phyloP scores from a whole-genome alignment of 495 filamentous ascomycete genomes.

The Melanomma pulvis-pyrius region DNA sequence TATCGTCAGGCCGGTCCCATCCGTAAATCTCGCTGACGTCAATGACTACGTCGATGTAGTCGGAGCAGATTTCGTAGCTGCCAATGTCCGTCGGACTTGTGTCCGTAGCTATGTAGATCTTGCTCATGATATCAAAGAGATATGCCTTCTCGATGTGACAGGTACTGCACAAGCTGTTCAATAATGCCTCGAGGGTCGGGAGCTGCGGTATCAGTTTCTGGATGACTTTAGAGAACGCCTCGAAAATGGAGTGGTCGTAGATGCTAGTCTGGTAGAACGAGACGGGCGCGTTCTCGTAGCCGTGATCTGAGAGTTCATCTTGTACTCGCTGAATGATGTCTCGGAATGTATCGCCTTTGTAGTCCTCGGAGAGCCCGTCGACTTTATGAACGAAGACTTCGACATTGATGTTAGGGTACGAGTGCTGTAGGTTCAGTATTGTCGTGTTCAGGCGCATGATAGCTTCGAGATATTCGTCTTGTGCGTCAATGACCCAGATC shows the following conservation, averaged over 20 bases:
- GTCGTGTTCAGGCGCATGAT: constrained; percentile 83
- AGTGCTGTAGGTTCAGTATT: constrained; percentile 81
- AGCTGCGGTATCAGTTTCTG: constrained; percentile 95
- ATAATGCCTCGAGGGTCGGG: constrained; percentile 84
- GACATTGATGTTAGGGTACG: constrained; percentile 89
- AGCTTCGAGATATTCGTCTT: constrained; percentile 93
- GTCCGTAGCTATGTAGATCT: constrained; percentile 98
- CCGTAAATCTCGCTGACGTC: constrained; percentile 95
- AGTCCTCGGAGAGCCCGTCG: constrained; percentile 92
- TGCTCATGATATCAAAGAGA: constrained; percentile 92
- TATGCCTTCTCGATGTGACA: constrained; percentile 97
- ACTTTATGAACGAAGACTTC: constrained; percentile 99
- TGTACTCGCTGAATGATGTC: constrained; percentile 96
- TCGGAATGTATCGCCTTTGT: constrained; percentile 86
- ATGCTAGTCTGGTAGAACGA: constrained; percentile 94
- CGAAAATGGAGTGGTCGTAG: constrained; percentile 97
- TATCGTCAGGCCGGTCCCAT: constrained; percentile 59
- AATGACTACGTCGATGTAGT: constrained; percentile 97
- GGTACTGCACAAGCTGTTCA: constrained; percentile 84
- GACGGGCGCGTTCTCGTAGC: constrained; percentile 88
- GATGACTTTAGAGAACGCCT: constrained; percentile 96
- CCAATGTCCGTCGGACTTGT: constrained; percentile 88
- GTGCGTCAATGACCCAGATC: constrained; percentile 98
- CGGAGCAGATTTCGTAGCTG: constrained; percentile 95
- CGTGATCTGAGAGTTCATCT: constrained; percentile 89